Percentiles rank a stretch among this genome's conserved stretches.
phyloP scores from a whole-genome alignment of 2,329 filamentous ascomycete species.

The Monosporascus sp. region DNA sequence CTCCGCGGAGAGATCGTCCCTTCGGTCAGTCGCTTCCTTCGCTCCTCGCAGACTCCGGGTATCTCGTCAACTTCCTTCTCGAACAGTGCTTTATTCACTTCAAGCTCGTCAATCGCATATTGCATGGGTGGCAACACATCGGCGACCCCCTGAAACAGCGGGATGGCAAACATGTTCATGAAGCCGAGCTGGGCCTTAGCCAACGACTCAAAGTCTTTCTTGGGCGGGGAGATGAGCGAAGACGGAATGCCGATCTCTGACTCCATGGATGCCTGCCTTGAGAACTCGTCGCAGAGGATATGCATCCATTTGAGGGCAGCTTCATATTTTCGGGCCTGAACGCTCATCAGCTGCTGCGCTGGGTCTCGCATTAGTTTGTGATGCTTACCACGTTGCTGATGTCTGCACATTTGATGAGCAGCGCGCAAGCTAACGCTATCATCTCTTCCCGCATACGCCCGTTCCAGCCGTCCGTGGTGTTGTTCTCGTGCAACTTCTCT shows the following conservation, averaged over 20 bases:
- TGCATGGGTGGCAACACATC: conserved; percentile 80
- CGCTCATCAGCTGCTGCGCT: conserved; percentile 16
- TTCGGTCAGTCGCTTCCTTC: conserved; percentile 31
- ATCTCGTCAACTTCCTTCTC: conserved; percentile 62
- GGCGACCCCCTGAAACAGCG: conserved; percentile 81
- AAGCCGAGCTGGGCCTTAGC: conserved; percentile 88
- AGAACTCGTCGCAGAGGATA: conserved; percentile 92
- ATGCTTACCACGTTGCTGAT: conserved; percentile 91
- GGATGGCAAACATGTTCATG: conserved; percentile 92
- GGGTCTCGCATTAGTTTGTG: not conserved
- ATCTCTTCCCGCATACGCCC: conserved; percentile 70
- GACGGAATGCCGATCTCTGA: conserved; percentile 79
- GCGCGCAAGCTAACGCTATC: conserved; percentile 74
- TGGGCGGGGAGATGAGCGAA: conserved; percentile 77
- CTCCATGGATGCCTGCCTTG: conserved; percentile 90
- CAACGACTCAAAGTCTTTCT: conserved; percentile 76
- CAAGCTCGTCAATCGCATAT: conserved; percentile 78
- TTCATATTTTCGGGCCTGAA: conserved; percentile 74
- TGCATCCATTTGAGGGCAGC: conserved; percentile 85
- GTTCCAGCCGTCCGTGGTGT: conserved; percentile 68
- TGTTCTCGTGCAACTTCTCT: conserved; percentile 64
- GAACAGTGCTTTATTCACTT: conserved; percentile 71
- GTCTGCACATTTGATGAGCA: conserved; percentile 96
- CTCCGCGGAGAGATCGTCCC: conserved; percentile 40
- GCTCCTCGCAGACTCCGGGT: conserved; percentile 38